These are phyloP conservation scores for Rhizopogon salebrosus DNA, from an alignment of 768 basidiomycete species.

Conservation along the genomic window DNA sequence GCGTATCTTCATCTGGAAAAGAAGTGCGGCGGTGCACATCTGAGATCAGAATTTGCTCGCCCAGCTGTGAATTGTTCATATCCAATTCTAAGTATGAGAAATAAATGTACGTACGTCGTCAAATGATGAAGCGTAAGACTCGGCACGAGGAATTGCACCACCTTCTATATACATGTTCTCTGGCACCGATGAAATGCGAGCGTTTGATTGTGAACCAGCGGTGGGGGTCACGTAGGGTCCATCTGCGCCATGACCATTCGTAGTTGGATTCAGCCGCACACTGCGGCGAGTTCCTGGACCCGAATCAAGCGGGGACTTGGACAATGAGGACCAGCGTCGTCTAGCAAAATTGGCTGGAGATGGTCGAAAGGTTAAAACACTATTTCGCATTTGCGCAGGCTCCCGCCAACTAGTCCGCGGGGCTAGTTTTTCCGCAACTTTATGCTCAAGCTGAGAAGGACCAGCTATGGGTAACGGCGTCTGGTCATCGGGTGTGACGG, in stretches of 20 bases:
- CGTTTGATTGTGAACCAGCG: constrained; percentile 24
- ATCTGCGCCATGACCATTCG: background rate
- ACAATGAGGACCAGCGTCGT: constrained; percentile 50
- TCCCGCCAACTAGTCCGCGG: background rate
- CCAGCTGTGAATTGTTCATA: constrained; percentile 21
- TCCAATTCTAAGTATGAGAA: constrained; percentile 27
- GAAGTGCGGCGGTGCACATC: constrained; percentile 21
- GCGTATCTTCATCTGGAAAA: constrained; percentile 26
- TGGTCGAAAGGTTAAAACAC: constrained; percentile 51
- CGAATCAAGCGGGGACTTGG: constrained; percentile 30
- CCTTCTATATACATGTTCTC: constrained; percentile 23
- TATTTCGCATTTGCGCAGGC: constrained; percentile 17
- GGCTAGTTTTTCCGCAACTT: background rate
- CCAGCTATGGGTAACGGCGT: constrained; percentile 36
- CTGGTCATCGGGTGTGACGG: constrained; percentile 56
- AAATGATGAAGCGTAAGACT: constrained; percentile 20
- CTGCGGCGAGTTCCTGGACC: constrained; percentile 30
- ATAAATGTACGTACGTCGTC: constrained; percentile 26
- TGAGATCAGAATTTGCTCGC: constrained; percentile 16
- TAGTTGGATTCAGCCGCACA: constrained; percentile 28
- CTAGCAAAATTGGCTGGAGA: constrained; percentile 61
- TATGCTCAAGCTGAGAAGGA: constrained; percentile 16
- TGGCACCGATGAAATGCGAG: constrained; percentile 30
- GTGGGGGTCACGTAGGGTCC: constrained; percentile 9
- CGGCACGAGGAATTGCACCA: constrained; percentile 16